Evolutionary conservation across 2,329 filamentous ascomycete genomes (phyloP).

Genomic region (Aureobasidium leucospermi): DNA sequence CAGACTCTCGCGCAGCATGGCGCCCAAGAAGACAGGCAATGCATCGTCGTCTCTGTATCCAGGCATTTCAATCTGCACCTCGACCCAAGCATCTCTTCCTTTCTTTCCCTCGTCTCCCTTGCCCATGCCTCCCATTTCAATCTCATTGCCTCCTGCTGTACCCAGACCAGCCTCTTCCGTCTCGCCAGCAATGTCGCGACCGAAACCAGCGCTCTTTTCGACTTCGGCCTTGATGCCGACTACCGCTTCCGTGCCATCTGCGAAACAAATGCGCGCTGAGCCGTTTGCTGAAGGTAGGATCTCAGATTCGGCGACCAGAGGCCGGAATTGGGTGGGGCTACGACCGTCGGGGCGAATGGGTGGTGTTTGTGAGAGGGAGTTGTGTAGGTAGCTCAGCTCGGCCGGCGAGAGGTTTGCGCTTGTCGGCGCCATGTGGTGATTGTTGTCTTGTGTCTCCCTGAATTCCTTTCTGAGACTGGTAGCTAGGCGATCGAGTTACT

Average conservation of each 20-base stretch:
- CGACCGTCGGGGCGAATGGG: slow-evolving; percentile 88
- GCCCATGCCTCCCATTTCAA: slow-evolving; percentile 34
- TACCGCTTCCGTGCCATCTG: slow-evolving; percentile 91
- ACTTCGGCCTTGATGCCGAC: slow-evolving; percentile 95
- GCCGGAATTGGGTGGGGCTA: slow-evolving; percentile 76
- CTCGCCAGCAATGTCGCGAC: slow-evolving; percentile 21
- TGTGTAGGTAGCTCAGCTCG: slow-evolving; percentile 92
- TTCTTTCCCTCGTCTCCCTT: slow-evolving; percentile 20
- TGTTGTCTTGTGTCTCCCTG: neutral
- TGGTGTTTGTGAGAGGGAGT: slow-evolving; percentile 70
- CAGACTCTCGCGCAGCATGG: slow-evolving; percentile 84
- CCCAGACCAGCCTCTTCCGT: slow-evolving; percentile 16
- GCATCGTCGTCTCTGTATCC: slow-evolving; percentile 87
- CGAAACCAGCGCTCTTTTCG: slow-evolving; percentile 53
- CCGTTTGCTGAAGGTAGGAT: slow-evolving; percentile 87
- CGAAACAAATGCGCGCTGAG: slow-evolving; percentile 86
- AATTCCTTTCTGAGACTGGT: neutral
- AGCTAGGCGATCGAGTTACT: neutral
- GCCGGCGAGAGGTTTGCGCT: slow-evolving; percentile 77
- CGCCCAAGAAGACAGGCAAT: slow-evolving; percentile 74
- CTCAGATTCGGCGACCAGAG: slow-evolving; percentile 80
- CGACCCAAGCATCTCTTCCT: slow-evolving; percentile 61
- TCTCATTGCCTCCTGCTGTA: slow-evolving; percentile 30
- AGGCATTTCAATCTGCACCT: slow-evolving; percentile 85
- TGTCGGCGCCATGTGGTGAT: slow-evolving; percentile 49